Evolutionary conservation across 768 basidiomycete species (phyloP).

Genomic region (Phanerodontia chrysosporium): DNA sequence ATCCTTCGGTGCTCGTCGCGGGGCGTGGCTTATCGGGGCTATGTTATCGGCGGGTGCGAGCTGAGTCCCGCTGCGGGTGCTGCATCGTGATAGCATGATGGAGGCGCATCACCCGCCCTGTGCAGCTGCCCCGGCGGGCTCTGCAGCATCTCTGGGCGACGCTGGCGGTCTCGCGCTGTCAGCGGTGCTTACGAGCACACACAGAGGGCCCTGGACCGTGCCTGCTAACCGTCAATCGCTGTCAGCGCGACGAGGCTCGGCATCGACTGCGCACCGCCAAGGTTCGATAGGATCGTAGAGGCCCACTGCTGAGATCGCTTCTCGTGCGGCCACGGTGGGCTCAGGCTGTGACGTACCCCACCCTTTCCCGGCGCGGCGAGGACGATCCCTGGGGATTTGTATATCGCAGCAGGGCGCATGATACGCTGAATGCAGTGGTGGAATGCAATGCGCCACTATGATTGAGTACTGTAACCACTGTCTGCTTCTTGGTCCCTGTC

Average conservation of each 20-base stretch:
- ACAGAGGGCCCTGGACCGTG: no score
- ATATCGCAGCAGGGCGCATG: neutral
- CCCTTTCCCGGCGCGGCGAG: neutral
- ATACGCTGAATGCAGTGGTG: neutral
- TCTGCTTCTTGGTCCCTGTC: neutral
- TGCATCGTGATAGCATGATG: no score
- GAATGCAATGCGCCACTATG: neutral
- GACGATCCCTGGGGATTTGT: neutral
- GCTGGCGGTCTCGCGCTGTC: no score
- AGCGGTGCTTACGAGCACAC: no score
- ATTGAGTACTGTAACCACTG: neutral
- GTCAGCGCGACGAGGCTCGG: no score
- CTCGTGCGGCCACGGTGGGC: neutral
- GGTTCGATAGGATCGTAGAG: neutral
- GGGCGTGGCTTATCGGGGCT: neutral
- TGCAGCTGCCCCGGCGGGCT: no score
- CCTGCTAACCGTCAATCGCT: no score
- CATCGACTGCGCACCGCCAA: no score
- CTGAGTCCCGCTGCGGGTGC: no score
- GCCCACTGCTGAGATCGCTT: no score
- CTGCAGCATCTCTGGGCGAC: no score
- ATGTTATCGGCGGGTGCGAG: neutral
- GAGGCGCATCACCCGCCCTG: conserved; percentile 4
- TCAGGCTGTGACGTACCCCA: neutral
- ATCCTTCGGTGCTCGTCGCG: no score